Percentiles rank a stretch among this genome's conserved stretches.
These are phyloP conservation scores for Leptosphaerulina australis DNA, from an alignment of 2,329 filamentous ascomycete genomes.

Conservation along the genomic window DNA sequence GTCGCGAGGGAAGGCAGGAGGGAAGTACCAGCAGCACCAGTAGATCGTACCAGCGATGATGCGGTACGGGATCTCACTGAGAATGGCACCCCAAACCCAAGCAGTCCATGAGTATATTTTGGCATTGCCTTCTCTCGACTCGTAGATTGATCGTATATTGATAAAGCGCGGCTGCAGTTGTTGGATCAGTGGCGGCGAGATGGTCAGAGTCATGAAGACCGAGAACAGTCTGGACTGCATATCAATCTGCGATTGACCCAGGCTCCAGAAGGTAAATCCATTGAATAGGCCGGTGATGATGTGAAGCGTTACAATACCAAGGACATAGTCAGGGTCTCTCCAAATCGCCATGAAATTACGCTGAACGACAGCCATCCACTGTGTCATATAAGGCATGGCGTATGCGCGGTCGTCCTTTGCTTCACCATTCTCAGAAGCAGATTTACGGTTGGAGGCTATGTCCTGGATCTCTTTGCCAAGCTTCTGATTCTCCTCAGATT, in stretches of 20 bases:
- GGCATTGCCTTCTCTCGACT: slow-evolving; percentile 73
- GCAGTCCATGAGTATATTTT: slow-evolving; percentile 82
- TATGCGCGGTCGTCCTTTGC: slow-evolving; percentile 53
- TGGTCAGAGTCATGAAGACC: slow-evolving; percentile 77
- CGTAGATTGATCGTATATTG: slow-evolving; percentile 69
- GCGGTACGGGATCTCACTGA: slow-evolving; percentile 74
- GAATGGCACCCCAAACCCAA: slow-evolving; percentile 68
- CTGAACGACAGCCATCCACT: slow-evolving; percentile 51
- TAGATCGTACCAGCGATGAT: slow-evolving; percentile 69
- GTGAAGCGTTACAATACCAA: slow-evolving; percentile 56
- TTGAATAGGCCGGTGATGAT: slow-evolving; percentile 58
- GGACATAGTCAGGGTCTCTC: slow-evolving; percentile 70
- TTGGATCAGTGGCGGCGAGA: slow-evolving; percentile 75
- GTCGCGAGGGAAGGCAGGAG: slow-evolving; percentile 59
- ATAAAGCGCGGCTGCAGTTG: slow-evolving; percentile 77
- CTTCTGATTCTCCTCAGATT: slow-evolving; percentile 48
- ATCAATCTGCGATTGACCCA: slow-evolving; percentile 50
- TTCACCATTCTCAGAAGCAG: slow-evolving; percentile 42
- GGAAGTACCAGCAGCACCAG: slow-evolving; percentile 61
- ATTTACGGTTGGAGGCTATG: slow-evolving; percentile 44
- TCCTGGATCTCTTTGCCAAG: slow-evolving; percentile 51
- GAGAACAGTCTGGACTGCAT: slow-evolving; percentile 71
- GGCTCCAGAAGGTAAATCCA: slow-evolving; percentile 57
- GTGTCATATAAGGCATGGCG: slow-evolving; percentile 52
- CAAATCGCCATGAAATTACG: slow-evolving; percentile 65